Evolutionary conservation across 2,329 filamentous ascomycete genomes (phyloP).

Genomic region (Penicillium decumbens): DNA sequence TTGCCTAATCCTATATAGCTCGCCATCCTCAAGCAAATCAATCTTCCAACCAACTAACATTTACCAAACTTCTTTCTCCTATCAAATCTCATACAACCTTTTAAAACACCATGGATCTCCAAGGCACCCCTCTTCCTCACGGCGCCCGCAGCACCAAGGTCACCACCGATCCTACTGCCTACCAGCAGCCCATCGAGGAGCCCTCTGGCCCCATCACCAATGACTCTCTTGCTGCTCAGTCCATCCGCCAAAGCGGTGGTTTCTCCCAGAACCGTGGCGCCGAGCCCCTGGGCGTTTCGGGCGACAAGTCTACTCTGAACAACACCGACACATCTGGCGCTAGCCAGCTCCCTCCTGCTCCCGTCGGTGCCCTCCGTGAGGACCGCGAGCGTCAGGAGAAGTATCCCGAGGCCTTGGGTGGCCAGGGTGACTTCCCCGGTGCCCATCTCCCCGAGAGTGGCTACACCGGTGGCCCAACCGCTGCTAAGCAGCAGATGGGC

Average conservation of each 20-base stretch:
- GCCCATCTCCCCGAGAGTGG: constrained; percentile 27
- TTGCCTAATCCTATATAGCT: constrained; percentile 21
- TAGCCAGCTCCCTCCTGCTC: constrained; percentile 47
- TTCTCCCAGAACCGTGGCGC: constrained; percentile 59
- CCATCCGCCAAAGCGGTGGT: constrained; percentile 54
- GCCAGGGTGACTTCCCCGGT: constrained; percentile 39
- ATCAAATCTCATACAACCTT: neutral
- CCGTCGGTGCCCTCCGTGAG: constrained; percentile 45
- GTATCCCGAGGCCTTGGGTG: constrained; percentile 39
- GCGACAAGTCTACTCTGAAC: constrained; percentile 52
- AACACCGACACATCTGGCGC: constrained; percentile 54
- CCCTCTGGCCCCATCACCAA: constrained; percentile 58
- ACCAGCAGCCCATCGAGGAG: constrained; percentile 55
- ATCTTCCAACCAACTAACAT: neutral
- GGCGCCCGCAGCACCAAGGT: constrained; percentile 36
- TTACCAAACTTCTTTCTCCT: neutral
- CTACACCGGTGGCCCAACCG: constrained; percentile 34
- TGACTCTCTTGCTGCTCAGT: constrained; percentile 74
- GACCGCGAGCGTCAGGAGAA: constrained; percentile 42
- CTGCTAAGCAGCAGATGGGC: constrained; percentile 30
- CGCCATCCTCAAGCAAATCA: neutral
- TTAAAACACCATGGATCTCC: constrained; percentile 37
- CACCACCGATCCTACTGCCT: constrained; percentile 47
- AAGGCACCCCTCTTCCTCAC: constrained; percentile 35
- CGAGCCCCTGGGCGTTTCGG: constrained; percentile 48